Base-by-base conservation (phyloP, 192 early-diverging fungal species). In the Backusella tuberculispora region DNA sequence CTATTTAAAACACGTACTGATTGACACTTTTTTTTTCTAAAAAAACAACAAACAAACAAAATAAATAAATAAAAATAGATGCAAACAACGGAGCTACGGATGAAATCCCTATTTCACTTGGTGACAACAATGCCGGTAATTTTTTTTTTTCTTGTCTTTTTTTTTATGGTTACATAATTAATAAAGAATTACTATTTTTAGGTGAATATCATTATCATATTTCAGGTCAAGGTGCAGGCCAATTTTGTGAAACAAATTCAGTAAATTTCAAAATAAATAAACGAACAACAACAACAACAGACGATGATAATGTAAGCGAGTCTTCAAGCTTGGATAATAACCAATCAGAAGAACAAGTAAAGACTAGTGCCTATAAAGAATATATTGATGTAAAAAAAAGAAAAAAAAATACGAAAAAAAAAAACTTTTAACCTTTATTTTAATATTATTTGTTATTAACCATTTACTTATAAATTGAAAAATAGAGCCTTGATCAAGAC, bases 181-280 rank as follows among this genome's bases (percentile, higher is more conserved):
- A 56, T 56, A 56, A 21, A 21, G 2, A 43, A 17, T 42, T 43
- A 69, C 68, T 34, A 38, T 43, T 43, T 46, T 38, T n/a, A 64
- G 72, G 72, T 17, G 63, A 63, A 19, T 73, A 73, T 47, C 72
- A 73, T 73, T 73, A 64, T 26, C 72, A 66, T 29, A n/a, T 64
- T 64, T 41, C 40, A 29, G 43, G 72, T 37, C 68, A 69, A 47
- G 29, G 29, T 46, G 72, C 2, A 9, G 60, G 38, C 3, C 19
- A 26, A 5, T 19, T 17, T 26, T 73, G 72, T 73, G 60, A 64
- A 45, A 63, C 72, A 43, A 63, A 73, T 34, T 73, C 72, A 34
- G 43, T 64, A 17, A 41, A 63, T 34, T 73, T 73, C 40, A 65
- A 34, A 45, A 73, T 72, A 42, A 21, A 72, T 44, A 73, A 73